Evolutionary conservation across 2,329 filamentous ascomycete genomes (phyloP).

Genomic region (Cordyceps cateniannulata): DNA sequence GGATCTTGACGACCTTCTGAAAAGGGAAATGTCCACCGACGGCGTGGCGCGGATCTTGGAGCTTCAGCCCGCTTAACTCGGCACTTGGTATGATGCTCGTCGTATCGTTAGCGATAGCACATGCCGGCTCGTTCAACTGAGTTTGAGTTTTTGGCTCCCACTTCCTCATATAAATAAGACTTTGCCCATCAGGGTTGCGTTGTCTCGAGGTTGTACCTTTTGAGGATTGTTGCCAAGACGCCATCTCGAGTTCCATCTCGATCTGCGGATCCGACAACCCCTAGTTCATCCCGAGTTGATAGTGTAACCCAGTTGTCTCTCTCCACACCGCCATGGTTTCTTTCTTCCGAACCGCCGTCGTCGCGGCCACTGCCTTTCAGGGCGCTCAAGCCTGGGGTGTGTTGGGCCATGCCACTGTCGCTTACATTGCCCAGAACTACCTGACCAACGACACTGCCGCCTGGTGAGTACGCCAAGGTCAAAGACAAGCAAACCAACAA

Average conservation of each 20-base stretch:
- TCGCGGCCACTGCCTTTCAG: constrained; percentile 14
- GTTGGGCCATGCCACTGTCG: constrained; percentile 47
- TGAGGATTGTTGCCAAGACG: constrained; percentile 7
- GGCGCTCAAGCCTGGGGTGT: constrained; percentile 31
- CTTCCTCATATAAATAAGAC: background rate
- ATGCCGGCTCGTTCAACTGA: background rate
- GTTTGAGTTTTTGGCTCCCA: background rate
- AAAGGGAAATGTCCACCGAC: constrained; percentile 15
- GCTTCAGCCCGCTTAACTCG: background rate
- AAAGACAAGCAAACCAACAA: background rate
- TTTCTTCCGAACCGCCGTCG: constrained; percentile 7
- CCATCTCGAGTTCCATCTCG: constrained; percentile 6
- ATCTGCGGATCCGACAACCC: constrained; percentile 2
- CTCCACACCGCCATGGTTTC: constrained; percentile 7
- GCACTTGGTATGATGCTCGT: background rate
- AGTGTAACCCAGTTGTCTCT: background rate
- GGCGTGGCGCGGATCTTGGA: background rate
- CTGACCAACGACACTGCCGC: constrained; percentile 32
- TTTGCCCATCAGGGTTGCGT: constrained; percentile 14
- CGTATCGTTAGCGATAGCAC: background rate
- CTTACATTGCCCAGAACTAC: constrained; percentile 45
- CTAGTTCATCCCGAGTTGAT: background rate
- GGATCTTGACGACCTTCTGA: constrained; percentile 18
- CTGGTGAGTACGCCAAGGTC: constrained; percentile 12
- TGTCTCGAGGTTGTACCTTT: background rate